Evolutionary conservation across 495 filamentous ascomycete species (phyloP), one percentile per base, ranked within the genome.

Genomic region (Penicillium robsamsonii): DNA sequence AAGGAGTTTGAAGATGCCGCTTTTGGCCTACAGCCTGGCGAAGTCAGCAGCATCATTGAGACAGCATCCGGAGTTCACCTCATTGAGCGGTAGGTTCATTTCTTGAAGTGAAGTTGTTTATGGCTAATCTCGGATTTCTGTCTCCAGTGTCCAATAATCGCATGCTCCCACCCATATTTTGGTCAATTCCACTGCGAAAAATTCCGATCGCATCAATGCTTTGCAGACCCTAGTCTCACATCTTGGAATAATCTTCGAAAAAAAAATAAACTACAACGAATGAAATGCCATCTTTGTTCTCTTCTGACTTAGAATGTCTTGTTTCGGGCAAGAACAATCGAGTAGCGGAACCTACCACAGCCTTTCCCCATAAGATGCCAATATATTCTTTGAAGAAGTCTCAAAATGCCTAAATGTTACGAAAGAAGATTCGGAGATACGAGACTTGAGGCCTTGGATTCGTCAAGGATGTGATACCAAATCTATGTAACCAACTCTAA

Each of bases 1-100:
- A 96, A 93, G 78, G 94, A 97, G 73, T 98, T 98, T 61, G 94
- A 97, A 71, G 91, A 96, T 30, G 91, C 92, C 0, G 87, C 93
- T 4, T 97, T 97, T 75, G 85, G 85, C 13, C 74, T 98, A 31
- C 83, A 91, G 68, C 86, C 86, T 0, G 91, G 91, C 20, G 85
- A 97, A 70, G 83, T 98, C 53, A 96, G 91, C 67, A 74, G 79
- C 20, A 76, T 96, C 27, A 89, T 97, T 0, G 88, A 96, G 66
- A 96, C 93, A 4, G 91, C 90, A n/a, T 96, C 90, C 24, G 94
- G 94, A 2, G 75, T 97, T 57, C 94, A 98, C 79, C 81, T 98
- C 71, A 98, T 98, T 69, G 86, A 97, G 74, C 87, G 92, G 92
- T 96, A 79, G 49, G 82, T 71, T 57, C 7, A 5, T 25, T 35